Percentiles rank a stretch among this genome's conserved stretches.
phyloP scores from a whole-genome alignment of 805 yeast species.

The Saturnispora sanitii region DNA sequence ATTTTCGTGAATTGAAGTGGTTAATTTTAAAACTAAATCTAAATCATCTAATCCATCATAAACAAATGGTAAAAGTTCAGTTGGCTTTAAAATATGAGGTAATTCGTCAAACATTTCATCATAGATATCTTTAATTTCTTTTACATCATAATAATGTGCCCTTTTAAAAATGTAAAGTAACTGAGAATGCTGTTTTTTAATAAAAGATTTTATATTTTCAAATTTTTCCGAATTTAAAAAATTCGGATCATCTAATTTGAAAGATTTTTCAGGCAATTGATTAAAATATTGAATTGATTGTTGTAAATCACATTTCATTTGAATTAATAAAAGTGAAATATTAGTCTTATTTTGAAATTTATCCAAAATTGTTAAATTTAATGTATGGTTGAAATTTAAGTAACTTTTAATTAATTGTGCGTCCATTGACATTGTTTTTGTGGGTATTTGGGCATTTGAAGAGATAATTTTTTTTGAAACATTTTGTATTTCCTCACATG shows the following conservation, averaged over 20 bases:
- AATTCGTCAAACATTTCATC: constrained; percentile 4
- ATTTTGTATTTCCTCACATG: neutral
- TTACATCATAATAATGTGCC: constrained; percentile 6
- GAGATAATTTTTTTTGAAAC: neutral
- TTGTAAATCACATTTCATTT: constrained; percentile 6
- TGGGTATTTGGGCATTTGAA: constrained; percentile 1
- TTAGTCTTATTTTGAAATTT: constrained; percentile 5
- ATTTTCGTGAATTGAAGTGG: constrained; percentile 1
- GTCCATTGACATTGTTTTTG: neutral
- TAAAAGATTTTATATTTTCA: neutral
- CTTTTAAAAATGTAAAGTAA: constrained; percentile 7
- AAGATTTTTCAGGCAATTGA: neutral
- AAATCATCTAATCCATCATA: constrained; percentile 8
- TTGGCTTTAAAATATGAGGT: constrained; percentile 7
- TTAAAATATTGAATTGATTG: constrained; percentile 1
- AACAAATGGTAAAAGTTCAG: constrained; percentile 3
- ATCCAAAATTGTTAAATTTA: constrained; percentile 5
- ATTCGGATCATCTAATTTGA: constrained; percentile 1
- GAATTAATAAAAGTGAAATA: constrained; percentile 6
- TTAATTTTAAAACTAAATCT: constrained; percentile 2
- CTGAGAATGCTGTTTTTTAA: constrained; percentile 7
- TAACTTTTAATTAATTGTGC: neutral
- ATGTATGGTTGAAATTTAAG: constrained; percentile 1
- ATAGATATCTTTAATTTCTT: constrained; percentile 6
- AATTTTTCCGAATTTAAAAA: constrained; percentile 1